Evolutionary conservation across 1,284 basidiomycete genomes (phyloP).

Genomic region (Sparassis latifolia): DNA sequence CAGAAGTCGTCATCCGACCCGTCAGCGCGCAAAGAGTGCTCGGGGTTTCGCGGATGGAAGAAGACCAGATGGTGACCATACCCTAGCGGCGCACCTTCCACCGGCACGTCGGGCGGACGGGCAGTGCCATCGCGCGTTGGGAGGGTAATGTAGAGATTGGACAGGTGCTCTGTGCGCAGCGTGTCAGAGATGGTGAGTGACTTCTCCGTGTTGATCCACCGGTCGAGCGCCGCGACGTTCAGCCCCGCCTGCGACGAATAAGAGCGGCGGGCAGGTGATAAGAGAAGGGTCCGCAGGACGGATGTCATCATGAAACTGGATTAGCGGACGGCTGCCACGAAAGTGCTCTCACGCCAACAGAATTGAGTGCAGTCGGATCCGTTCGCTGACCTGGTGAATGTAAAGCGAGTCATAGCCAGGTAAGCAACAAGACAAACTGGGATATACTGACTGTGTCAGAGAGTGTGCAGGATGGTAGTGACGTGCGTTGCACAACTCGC

Average conservation of each 20-base stretch:
- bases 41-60: conserved; percentile 64
- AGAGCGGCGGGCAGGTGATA: conserved; percentile 8
- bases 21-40: conserved; percentile 53
- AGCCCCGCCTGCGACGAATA: conserved; percentile 9
- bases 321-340: not conserved
- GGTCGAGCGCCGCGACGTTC: conserved; percentile 31
- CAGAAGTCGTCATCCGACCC: conserved; percentile 69
- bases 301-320: not conserved
- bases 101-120: conserved; percentile 34
- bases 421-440: too few species aligned
- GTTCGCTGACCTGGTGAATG: too few species aligned
- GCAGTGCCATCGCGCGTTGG: conserved; percentile 61
- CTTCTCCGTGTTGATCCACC: conserved; percentile 44
- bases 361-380: too few species aligned
- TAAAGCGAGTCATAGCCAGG: too few species aligned
- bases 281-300: not conserved
- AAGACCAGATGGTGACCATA: conserved; percentile 71
- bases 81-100: conserved; percentile 36
- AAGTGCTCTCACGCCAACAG: not conserved
- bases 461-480: too few species aligned
- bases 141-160: conserved; percentile 60
- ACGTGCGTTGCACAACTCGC: too few species aligned
- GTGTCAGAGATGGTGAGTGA: conserved; percentile 36
- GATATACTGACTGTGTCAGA: too few species aligned
- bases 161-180: conserved; percentile 44